Evolutionary conservation across 2,329 filamentous ascomycete genomes (phyloP), one percentile per base, ranked within the genome.

Genomic region (Xylariomycetidae sp.): DNA sequence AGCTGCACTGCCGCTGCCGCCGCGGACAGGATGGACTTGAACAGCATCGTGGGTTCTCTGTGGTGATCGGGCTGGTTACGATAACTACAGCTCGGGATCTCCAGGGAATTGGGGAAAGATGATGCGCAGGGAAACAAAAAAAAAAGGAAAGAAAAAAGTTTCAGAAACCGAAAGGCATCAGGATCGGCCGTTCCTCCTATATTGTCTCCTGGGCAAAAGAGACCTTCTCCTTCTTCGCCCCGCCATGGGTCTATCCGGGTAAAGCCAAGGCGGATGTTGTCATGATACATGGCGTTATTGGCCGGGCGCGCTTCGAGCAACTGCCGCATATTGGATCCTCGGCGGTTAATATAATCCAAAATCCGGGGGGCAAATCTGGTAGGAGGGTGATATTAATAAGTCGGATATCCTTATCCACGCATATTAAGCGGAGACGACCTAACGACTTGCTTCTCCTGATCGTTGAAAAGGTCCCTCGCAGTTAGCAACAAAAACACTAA

Each of bases 341-440:
- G 44, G 46, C 50, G 50, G 50, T 46, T 53, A 53, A 53, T 53
- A 33, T 53, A 42, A 33, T 41, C 39, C 42, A 35, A 39, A 47
- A 40, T 37, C 40, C n/a, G n/a, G n/a, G 40, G 42, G 45, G 40
- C 48, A 49, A 51, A 51, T 51, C 49, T 47, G 35, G 25, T 38
- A 34, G 36, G 38, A 45, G n/a, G 37, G 40, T 33, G 41, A 51
- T 48, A 53, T 53, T 53, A 49, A 46, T 44, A 38, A 36, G n/a
- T n/a, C n/a, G n/a, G n/a, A n/a, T n/a, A n/a, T n/a, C n/a, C n/a
- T n/a, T n/a, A n/a, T n/a, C n/a, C n/a, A n/a, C n/a, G n/a, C n/a
- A n/a, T n/a, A n/a, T n/a, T n/a, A n/a, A n/a, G n/a, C n/a, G n/a
- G n/a, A n/a, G n/a, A n/a, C n/a, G n/a, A n/a, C n/a, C n/a, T n/a